Evolutionary conservation across 75 land plant genomes (phyloP).

Genomic region (Selaginella moellendorffii): DNA sequence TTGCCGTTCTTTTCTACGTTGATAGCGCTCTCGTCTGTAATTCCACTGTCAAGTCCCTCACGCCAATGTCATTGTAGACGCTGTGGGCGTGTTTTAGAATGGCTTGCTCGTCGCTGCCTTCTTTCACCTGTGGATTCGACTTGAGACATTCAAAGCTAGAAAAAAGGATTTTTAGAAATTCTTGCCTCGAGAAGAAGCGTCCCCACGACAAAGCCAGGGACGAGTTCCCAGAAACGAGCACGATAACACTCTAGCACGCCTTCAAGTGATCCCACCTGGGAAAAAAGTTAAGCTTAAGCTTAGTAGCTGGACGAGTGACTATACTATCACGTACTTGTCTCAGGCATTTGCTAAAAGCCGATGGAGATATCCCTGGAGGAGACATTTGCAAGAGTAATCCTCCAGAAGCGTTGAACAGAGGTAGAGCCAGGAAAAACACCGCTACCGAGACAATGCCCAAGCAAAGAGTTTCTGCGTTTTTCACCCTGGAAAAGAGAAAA

Average conservation of each 20-base stretch:
- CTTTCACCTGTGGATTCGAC: constrained; percentile 41
- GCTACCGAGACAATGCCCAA: constrained; percentile 76
- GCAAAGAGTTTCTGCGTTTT: constrained; percentile 85
- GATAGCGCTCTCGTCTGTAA: neutral
- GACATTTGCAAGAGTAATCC: constrained; percentile 73
- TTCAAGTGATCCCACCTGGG: constrained; percentile 52
- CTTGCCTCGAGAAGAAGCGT: constrained; percentile 58
- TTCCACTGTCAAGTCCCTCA: constrained; percentile 63
- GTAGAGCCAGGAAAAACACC: constrained; percentile 70
- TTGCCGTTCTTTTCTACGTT: too few species aligned
- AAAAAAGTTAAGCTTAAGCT: too few species aligned
- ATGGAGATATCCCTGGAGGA: constrained; percentile 55
- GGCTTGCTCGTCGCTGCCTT: constrained; percentile 40
- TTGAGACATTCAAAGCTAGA: too few species aligned
- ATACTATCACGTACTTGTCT: constrained; percentile 75
- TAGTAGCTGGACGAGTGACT: too few species aligned
- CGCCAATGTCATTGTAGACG: constrained; percentile 72
- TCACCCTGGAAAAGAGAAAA: constrained; percentile 39
- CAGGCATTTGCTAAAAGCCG: constrained; percentile 73
- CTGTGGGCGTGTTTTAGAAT: constrained; percentile 55
- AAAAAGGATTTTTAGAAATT: too few species aligned
- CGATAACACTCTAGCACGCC: constrained; percentile 55
- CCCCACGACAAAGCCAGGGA: constrained; percentile 82
- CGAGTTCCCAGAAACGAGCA: constrained; percentile 87
- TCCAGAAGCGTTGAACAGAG: constrained; percentile 71